Evolutionary conservation across 352 stramenopile genomes (phyloP).

Genomic region (Aphanomyces cochlioides): DNA sequence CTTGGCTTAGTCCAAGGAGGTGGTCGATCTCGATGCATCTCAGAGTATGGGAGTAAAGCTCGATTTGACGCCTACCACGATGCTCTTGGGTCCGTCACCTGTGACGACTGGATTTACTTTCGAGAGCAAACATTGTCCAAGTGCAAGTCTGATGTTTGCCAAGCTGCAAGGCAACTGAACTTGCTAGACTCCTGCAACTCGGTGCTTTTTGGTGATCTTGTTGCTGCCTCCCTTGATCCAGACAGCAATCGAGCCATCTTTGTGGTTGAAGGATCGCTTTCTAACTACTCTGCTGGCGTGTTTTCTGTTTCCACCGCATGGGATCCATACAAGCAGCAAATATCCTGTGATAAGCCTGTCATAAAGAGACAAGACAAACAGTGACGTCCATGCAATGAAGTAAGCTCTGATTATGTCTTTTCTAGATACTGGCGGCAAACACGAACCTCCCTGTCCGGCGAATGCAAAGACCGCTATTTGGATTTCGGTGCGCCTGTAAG

Average conservation of each 20-base stretch:
- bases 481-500: background rate
- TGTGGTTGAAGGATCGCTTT: constrained; percentile 66
- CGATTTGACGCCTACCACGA: constrained; percentile 30
- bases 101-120: constrained; percentile 67
- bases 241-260: constrained; percentile 53
- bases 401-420: constrained; percentile 5
- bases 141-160: constrained; percentile 62
- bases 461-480: constrained; percentile 58
- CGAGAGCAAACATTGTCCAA: constrained; percentile 40
- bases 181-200: constrained; percentile 58
- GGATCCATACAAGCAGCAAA: constrained; percentile 23
- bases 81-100: constrained; percentile 48
- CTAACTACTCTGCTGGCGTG: constrained; percentile 55
- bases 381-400: background rate
- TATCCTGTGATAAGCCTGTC: background rate
- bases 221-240: constrained; percentile 63
- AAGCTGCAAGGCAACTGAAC: constrained; percentile 55
- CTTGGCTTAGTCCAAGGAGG: constrained; percentile 63
- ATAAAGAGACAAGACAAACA: background rate
- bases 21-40: constrained; percentile 64
- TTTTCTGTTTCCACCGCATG: constrained; percentile 51
- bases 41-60: background rate
- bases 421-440: constrained; percentile 70
- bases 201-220: constrained; percentile 63
- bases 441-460: constrained; percentile 55